These are phyloP conservation scores for Neurospora sp. DNA, from an alignment of 495 filamentous ascomycete species.

Conservation along the genomic window DNA sequence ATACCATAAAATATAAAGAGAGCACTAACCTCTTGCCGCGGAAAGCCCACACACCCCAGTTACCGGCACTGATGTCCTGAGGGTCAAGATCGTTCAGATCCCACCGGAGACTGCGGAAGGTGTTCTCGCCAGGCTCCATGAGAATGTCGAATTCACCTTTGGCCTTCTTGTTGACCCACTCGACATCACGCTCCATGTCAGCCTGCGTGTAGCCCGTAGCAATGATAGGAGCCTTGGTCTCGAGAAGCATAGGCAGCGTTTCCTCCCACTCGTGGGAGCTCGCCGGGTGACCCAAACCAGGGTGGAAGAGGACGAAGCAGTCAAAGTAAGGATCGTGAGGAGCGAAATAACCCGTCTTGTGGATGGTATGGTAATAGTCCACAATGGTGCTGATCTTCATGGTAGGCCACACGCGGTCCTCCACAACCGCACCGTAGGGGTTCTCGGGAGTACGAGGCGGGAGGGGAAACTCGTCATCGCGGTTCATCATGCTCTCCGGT, in stretches of 20 bases:
- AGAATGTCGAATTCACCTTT: conserved; percentile 85
- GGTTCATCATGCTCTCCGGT: conserved; percentile 86
- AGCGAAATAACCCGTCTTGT: conserved; percentile 76
- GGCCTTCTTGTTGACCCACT: conserved; percentile 77
- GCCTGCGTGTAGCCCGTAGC: conserved; percentile 91
- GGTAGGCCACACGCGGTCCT: conserved; percentile 70
- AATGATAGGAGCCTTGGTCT: conserved; percentile 90
- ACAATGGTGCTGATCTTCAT: conserved; percentile 97
- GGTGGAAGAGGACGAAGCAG: conserved; percentile 91
- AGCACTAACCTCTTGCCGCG: conserved; percentile 81
- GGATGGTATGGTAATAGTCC: conserved; percentile 95
- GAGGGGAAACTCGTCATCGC: conserved; percentile 81
- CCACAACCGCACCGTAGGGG: conserved; percentile 85
- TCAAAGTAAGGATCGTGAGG: conserved; percentile 98
- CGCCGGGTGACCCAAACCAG: conserved; percentile 87
- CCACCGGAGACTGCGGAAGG: conserved; percentile 90
- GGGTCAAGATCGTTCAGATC: conserved; percentile 94
- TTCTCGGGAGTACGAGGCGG: conserved; percentile 74
- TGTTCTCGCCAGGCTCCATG: conserved; percentile 86
- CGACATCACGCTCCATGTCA: conserved; percentile 85
- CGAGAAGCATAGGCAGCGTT: conserved; percentile 76
- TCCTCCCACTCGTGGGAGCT: conserved; percentile 87
- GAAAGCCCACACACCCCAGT: conserved; percentile 96
- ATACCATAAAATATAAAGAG: not conserved
- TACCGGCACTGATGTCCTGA: conserved; percentile 86